Evolutionary conservation across 2,329 filamentous ascomycete species (phyloP).

Genomic region (Lachnellula suecica): DNA sequence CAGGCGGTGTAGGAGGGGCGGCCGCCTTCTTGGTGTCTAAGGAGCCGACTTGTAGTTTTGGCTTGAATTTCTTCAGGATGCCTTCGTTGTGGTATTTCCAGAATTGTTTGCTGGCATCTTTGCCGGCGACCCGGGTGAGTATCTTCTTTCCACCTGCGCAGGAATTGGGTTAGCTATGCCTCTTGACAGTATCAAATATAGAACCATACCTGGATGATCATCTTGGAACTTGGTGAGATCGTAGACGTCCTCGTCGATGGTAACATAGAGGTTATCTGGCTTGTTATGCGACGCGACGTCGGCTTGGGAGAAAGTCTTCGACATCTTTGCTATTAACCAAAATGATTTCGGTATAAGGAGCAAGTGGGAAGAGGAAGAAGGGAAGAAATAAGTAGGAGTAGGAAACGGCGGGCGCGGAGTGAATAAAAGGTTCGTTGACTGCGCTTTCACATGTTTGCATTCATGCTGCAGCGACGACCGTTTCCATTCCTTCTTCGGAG

Average conservation of each 20-base stretch:
- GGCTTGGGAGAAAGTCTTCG: constrained; percentile 77
- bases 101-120: constrained; percentile 34
- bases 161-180: constrained; percentile 28
- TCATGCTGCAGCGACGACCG: background rate
- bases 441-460: constrained; percentile 1
- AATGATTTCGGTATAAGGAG: background rate
- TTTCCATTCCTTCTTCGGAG: background rate
- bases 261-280: constrained; percentile 79
- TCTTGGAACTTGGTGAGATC: constrained; percentile 88
- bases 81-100: constrained; percentile 37
- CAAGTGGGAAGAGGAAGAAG: background rate
- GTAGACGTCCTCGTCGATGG: constrained; percentile 94
- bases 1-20: constrained; percentile 49
- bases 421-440: background rate
- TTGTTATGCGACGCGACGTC: constrained; percentile 95
- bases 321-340: constrained; percentile 58
- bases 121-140: constrained; percentile 33
- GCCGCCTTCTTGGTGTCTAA: constrained; percentile 79
- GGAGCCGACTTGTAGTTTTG: constrained; percentile 82
- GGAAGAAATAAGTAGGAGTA: background rate
- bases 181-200: too few species aligned
- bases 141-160: constrained; percentile 42
- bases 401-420: background rate
- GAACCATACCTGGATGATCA: constrained; percentile 78
- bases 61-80: constrained; percentile 64